These are phyloP conservation scores for Mucor racemosus DNA, from an alignment of 371 early-diverging fungal genomes.

Conservation along the genomic window DNA sequence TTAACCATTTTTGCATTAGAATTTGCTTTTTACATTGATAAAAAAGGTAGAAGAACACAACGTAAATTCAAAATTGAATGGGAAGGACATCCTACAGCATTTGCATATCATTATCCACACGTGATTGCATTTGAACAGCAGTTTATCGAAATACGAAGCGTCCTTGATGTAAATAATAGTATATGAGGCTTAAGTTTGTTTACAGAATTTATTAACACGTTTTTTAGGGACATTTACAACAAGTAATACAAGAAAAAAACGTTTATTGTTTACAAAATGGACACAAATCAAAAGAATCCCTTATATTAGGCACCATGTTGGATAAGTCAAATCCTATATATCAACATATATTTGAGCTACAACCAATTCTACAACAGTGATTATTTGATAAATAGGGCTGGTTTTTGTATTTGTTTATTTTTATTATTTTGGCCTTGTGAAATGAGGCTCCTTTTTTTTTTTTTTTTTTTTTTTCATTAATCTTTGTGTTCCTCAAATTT, in stretches of 20 bases:
- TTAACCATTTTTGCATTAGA: slow-evolving; percentile 14
- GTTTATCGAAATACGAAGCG: slow-evolving; percentile 39
- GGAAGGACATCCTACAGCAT: slow-evolving; percentile 42
- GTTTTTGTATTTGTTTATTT: slow-evolving; percentile 2
- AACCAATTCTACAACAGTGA: slow-evolving; percentile 14
- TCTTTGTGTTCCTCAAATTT: not conserved
- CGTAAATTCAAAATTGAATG: slow-evolving; percentile 39
- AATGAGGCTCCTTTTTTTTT: not conserved
- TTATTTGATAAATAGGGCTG: not conserved
- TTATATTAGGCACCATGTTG: slow-evolving; percentile 45
- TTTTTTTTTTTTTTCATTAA: not conserved
- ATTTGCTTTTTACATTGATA: slow-evolving; percentile 43
- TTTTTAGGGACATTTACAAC: slow-evolving; percentile 61
- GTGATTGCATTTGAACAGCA: slow-evolving; percentile 44
- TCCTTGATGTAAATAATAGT: slow-evolving; percentile 19
- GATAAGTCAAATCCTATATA: slow-evolving; percentile 35
- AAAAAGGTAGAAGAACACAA: slow-evolving; percentile 39
- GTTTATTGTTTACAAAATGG: slow-evolving; percentile 60
- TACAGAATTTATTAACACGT: not conserved
- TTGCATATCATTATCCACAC: slow-evolving; percentile 42
- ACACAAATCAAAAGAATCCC: slow-evolving; percentile 44
- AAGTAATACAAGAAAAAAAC: slow-evolving; percentile 67
- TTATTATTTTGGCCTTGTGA: not conserved
- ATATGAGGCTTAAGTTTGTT: not conserved
- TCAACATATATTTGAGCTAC: slow-evolving; percentile 42